Evolutionary conservation across 2,329 filamentous ascomycete species (phyloP).

Genomic region (Zarea fungicola): DNA sequence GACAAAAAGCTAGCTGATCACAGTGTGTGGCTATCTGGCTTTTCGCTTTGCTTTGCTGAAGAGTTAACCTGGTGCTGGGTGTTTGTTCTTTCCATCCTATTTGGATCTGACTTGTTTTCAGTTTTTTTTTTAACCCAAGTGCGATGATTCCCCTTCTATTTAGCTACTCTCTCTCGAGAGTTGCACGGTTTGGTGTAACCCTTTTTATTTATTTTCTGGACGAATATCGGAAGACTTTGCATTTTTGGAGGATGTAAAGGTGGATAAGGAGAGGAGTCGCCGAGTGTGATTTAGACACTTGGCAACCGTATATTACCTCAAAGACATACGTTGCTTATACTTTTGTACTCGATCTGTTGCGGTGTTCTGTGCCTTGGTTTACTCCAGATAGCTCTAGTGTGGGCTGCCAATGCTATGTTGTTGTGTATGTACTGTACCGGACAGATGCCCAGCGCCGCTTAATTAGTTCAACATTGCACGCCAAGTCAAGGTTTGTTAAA

Average conservation of each 20-base stretch:
- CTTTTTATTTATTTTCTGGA: slow-evolving; percentile 9
- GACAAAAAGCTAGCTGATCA: slow-evolving; percentile 2
- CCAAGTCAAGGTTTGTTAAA: no score
- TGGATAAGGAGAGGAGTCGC: slow-evolving; percentile 4
- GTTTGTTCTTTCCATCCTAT: slow-evolving; percentile 1
- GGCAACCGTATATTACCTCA: slow-evolving; percentile 10
- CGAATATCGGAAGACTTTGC: slow-evolving; percentile 4
- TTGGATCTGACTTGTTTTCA: neutral
- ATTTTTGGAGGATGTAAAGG: slow-evolving; percentile 7
- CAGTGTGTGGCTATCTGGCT: slow-evolving; percentile 6
- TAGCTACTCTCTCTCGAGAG: slow-evolving; percentile 11
- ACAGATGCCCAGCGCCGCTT: no score
- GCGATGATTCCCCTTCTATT: slow-evolving; percentile 16
- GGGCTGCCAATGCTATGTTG: no score
- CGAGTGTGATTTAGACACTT: slow-evolving; percentile 7
- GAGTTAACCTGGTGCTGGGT: neutral
- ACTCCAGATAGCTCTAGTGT: no score
- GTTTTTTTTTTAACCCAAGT: slow-evolving; percentile 1
- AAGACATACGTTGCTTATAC: slow-evolving; percentile 8
- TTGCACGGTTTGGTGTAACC: slow-evolving; percentile 14
- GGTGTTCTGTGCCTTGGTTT: neutral
- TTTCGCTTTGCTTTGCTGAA: neutral
- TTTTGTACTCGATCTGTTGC: neutral
- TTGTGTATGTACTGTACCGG: no score
- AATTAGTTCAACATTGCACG: no score